Evolutionary conservation across 139 green algal genomes (phyloP), one percentile per base, ranked within the genome.

Genomic region (Astrephomene gubernaculifera): DNA sequence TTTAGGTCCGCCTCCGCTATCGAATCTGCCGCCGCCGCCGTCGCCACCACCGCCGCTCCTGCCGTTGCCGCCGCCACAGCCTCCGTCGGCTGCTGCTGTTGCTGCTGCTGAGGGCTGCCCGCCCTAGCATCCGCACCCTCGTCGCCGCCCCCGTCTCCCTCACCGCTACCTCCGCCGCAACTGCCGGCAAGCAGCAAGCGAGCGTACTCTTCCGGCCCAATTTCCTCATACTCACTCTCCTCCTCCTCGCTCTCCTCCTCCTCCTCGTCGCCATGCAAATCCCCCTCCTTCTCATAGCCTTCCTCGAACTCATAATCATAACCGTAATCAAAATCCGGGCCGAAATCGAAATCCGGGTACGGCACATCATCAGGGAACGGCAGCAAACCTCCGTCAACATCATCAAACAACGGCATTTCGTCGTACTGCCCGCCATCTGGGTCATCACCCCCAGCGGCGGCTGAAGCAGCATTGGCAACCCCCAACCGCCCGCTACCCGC

Each of bases 301-400:
- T 81, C 73, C 35, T 36, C 65, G 35, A 33, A 45, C 65, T 52
- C 35, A 4, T 49, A 35, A 4, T n/a, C 65, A 8, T 71, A 39
- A 12, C 9, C 65, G 27, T 81, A 52, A 2, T 81, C 73, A 53
- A 70, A 81, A 1, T 36, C 45, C 35, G 53, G 73, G 27, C 69
- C 49, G 29, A 45, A 81, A 33, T 81, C 73, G 53, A 81, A 70
- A 53, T 69, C 73, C 44, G 71, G 71, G 38, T 70, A 81, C 21
- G 73, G 73, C 54, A 53, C 53, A 17, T 81, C 73, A 5, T 81
- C 73, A 5, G 53, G 53, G 35, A 81, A 65, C n/a, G 71, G 71
- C 71, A 54, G 14, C 8, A 39, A 27, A 3, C 25, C 29, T 44
- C 31, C 71, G 25, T 24, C 71, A 7, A 64, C 9, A 24, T 25